phyloP scores from a whole-genome alignment of 352 stramenopile genomes.

The Globisporangium camurandrum region DNA sequence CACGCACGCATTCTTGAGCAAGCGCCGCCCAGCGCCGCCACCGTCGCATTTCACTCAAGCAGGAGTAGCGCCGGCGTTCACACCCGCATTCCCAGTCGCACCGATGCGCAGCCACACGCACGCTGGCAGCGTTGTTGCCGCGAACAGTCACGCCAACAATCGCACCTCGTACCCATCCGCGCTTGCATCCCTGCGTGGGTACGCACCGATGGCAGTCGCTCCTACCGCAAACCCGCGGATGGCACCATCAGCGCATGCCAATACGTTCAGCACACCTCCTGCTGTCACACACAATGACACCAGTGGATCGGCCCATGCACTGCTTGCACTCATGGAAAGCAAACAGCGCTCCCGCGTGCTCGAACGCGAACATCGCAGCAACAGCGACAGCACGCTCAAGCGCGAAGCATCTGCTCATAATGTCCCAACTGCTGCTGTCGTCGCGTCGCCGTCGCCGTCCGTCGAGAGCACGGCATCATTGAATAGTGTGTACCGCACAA shows the following conservation, averaged over 20 bases:
- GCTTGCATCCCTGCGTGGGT: neutral
- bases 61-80: neutral
- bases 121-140: neutral
- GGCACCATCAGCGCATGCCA: neutral
- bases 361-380: no score
- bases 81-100: neutral
- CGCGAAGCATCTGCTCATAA: no score
- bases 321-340: constrained; percentile 11
- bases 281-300: neutral
- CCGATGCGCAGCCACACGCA: neutral
- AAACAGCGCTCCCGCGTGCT: neutral
- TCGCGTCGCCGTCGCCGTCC: constrained; percentile 1
- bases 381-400: no score
- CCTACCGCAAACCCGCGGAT: neutral
- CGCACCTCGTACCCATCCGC: neutral
- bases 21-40: neutral
- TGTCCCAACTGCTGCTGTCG: no score
- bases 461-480: constrained; percentile 2
- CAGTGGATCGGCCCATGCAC: constrained; percentile 9
- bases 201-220: neutral
- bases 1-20: constrained; percentile 9
- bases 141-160: neutral
- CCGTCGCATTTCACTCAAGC: neutral
- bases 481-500: no score
- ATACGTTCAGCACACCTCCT: no score